Conservation (phyloP, 2,329 filamentous ascomycete genomes). For the Phaeomoniella chlamydospora region DNA sequence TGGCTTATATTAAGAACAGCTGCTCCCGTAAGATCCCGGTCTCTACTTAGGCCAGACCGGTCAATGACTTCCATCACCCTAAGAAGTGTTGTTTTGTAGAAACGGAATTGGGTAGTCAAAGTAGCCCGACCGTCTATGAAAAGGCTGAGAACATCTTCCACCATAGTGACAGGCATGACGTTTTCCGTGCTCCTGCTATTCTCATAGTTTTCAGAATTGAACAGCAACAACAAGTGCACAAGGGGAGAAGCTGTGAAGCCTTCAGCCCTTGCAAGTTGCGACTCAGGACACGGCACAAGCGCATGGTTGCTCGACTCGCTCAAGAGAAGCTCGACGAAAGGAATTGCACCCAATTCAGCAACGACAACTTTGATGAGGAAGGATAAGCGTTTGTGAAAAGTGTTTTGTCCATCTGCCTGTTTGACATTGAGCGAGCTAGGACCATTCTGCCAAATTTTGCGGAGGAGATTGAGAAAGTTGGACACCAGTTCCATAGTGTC, state of each 20-base stretch:
- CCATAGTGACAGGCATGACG: background rate
- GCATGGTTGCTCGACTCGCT: background rate
- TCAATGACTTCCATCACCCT: background rate
- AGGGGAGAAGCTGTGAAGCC: background rate
- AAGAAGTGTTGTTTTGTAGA: background rate
- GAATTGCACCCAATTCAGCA: slow-evolving; percentile 31
- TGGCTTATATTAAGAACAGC: background rate
- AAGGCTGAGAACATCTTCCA: background rate
- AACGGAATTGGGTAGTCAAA: background rate
- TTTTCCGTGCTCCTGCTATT: background rate
- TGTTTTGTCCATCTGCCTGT: slow-evolving; percentile 11
- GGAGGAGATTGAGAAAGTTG: slow-evolving; percentile 53
- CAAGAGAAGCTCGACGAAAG: slow-evolving; percentile 33
- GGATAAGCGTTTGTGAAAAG: slow-evolving; percentile 33
- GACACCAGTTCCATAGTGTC: slow-evolving; percentile 73
- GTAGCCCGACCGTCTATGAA: background rate
- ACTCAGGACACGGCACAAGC: background rate
- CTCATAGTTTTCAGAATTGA: background rate
- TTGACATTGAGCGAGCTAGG: slow-evolving; percentile 21
- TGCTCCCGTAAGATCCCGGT: background rate
- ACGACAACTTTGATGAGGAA: slow-evolving; percentile 38
- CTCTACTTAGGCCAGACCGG: background rate
- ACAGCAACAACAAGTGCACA: background rate
- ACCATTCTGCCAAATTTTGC: slow-evolving; percentile 51
- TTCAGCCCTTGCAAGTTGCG: background rate